A percentile compares a stretch with the other conserved stretches of the same genome.
These are phyloP conservation scores for Dictyostelium purpureum DNA, from an alignment of 78 protist genomes.

Conservation along the genomic window DNA sequence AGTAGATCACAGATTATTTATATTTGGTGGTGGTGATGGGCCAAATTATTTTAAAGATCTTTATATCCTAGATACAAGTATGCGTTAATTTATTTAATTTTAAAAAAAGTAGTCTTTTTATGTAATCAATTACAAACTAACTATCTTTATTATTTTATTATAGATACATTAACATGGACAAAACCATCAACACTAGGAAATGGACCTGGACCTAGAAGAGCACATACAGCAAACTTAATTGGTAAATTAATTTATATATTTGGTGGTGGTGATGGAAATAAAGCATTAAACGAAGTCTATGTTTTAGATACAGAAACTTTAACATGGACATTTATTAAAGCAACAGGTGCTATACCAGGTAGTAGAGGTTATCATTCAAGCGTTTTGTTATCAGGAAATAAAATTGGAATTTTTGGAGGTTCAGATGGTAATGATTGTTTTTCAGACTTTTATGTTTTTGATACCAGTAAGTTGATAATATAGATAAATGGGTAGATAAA, in stretches of 20 bases:
- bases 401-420: conserved; percentile 52
- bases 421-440: conserved; percentile 73
- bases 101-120: not conserved
- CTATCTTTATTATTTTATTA: too few species aligned
- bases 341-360: conserved; percentile 43
- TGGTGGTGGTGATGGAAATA: conserved; percentile 76
- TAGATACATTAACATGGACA: conserved; percentile 65
- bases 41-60: conserved; percentile 69
- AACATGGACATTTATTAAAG: conserved; percentile 29
- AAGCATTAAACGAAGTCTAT: conserved; percentile 67
- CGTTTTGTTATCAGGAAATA: not conserved
- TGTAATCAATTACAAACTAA: not conserved
- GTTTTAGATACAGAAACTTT: conserved; percentile 41
- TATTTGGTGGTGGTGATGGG: conserved; percentile 75
- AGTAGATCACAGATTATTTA: conserved; percentile 34
- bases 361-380: conserved; percentile 68
- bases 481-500: too few species aligned
- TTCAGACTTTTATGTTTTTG: conserved; percentile 38
- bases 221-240: conserved; percentile 66
- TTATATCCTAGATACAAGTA: conserved; percentile 60
- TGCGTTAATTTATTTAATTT: not conserved
- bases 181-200: conserved; percentile 51
- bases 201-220: conserved; percentile 76
- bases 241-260: conserved; percentile 46
- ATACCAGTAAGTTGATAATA: not conserved